These are phyloP conservation scores for Daldinia childiae DNA, from an alignment of 495 filamentous ascomycete species.

Conservation along the genomic window DNA sequence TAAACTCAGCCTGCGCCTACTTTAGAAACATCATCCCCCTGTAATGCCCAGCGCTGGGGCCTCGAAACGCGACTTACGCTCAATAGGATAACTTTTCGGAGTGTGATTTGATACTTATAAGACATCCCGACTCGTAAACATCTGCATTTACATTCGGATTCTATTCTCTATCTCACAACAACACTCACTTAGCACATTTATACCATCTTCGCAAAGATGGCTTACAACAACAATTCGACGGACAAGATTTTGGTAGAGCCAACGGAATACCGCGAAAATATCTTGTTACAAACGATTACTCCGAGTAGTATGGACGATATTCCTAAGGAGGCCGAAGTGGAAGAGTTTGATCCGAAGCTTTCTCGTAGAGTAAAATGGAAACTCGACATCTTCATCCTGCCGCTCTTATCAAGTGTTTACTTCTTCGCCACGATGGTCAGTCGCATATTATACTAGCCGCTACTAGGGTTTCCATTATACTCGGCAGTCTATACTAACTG, in stretches of 20 bases:
- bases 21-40: slow-evolving; percentile 19
- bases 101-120: slow-evolving; percentile 20
- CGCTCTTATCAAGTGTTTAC: slow-evolving; percentile 46
- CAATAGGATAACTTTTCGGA: slow-evolving; percentile 8
- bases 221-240: slow-evolving; percentile 15
- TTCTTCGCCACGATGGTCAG: slow-evolving; percentile 50
- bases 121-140: slow-evolving; percentile 7
- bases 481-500: slow-evolving; percentile 20
- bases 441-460: background rate
- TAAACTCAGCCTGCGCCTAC: slow-evolving; percentile 25
- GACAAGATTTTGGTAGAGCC: slow-evolving; percentile 16
- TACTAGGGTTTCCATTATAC: background rate
- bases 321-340: slow-evolving; percentile 12
- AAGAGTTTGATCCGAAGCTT: slow-evolving; percentile 28
- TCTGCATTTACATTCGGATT: slow-evolving; percentile 3
- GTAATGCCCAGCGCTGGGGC: slow-evolving; percentile 21
- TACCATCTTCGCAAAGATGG: slow-evolving; percentile 26
- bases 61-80: slow-evolving; percentile 32
- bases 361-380: slow-evolving; percentile 41
- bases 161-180: slow-evolving; percentile 13
- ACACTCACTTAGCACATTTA: background rate
- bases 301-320: slow-evolving; percentile 16
- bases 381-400: slow-evolving; percentile 48
- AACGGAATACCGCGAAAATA: slow-evolving; percentile 26
- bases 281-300: slow-evolving; percentile 12